phyloP scores from a whole-genome alignment of 2,329 filamentous ascomycete genomes.

The Pseudocercospora fuligena region DNA sequence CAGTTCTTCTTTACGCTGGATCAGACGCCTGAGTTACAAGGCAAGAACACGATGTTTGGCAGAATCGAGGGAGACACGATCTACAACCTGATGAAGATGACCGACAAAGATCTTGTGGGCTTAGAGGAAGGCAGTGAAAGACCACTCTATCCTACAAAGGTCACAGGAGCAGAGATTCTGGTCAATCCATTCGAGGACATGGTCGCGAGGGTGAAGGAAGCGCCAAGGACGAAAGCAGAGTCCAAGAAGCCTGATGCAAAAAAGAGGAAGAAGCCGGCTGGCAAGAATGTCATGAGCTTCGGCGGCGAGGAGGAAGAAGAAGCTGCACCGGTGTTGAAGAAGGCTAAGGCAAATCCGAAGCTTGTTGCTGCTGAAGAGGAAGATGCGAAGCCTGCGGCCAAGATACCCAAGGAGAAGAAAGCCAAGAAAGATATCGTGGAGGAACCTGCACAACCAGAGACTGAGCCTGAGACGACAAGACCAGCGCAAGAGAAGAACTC shows the following conservation, averaged over 20 bases:
- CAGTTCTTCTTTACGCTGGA: constrained; percentile 97
- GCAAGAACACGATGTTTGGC: constrained; percentile 92
- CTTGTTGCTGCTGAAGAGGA: constrained; percentile 60
- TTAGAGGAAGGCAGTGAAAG: constrained; percentile 70
- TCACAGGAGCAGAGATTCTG: constrained; percentile 74
- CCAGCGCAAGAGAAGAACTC: background rate
- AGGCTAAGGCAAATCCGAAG: constrained; percentile 77
- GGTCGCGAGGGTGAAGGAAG: constrained; percentile 68
- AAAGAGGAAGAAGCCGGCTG: constrained; percentile 70
- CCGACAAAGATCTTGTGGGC: constrained; percentile 78
- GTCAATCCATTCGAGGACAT: constrained; percentile 84
- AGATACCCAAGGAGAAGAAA: constrained; percentile 32
- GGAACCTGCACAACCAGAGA: constrained; percentile 22
- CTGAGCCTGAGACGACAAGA: constrained; percentile 15
- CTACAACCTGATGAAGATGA: constrained; percentile 93
- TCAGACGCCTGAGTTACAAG: constrained; percentile 79
- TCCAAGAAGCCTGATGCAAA: constrained; percentile 61
- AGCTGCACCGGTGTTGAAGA: constrained; percentile 69
- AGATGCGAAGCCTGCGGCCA: constrained; percentile 32
- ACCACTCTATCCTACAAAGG: constrained; percentile 82
- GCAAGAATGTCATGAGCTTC: constrained; percentile 80
- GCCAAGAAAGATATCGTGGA: constrained; percentile 19
- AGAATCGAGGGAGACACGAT: constrained; percentile 91
- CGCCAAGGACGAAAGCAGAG: constrained; percentile 54
- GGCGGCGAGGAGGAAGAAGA: constrained; percentile 65